Base-by-base conservation (phyloP, 2,329 filamentous ascomycete species). In the Daldinia eschscholtzii region DNA sequence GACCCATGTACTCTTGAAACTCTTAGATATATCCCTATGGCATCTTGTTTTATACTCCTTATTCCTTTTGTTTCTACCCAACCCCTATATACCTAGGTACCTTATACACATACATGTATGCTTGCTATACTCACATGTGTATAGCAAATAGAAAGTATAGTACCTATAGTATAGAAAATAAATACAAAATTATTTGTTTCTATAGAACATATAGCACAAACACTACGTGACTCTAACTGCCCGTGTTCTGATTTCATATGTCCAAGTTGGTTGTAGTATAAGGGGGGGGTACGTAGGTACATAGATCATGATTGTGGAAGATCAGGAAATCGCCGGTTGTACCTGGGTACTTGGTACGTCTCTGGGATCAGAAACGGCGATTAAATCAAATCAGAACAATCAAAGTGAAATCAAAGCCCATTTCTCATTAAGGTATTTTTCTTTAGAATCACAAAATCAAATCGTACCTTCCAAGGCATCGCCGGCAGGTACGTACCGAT, bases 381-480 rank as follows among this genome's bases (percentile, higher is more conserved):
- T 28, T 48, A n/a, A 28, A 48, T 48, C 23, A 9, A 26, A 48
- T 48, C 42, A 46, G 9, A 10, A 13, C 41, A 10, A 44, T 23
- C 23, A 15, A 39, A 39, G 13, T 46, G 4, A 48, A 48, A 26
- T 18, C 6, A 48, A 12, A 23, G 6, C 44, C 2, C 12, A 2
- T 39, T 39, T 15, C 20, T 35, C 2, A 35, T 35, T 48, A 23
- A 26, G 2, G 12, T 20, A 23, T 7, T 10, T 44, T 9, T 9
- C 42, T 10, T 23, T 44, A 48, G 44, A 48, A 48, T 48, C 44
- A 48, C 20, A 48, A 6, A 26, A 48, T 28, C 44, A 48, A 15
- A 48, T 26, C 33, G 12, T 2, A 39, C 23, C 20, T 46, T 46
- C n/a, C 5, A 6, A 44, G 41, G 18, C 18, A 46, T 46, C 20